Evolutionary conservation across 202 grass and related monocot species (phyloP).

Genomic region (Brachypodium distachyon): DNA sequence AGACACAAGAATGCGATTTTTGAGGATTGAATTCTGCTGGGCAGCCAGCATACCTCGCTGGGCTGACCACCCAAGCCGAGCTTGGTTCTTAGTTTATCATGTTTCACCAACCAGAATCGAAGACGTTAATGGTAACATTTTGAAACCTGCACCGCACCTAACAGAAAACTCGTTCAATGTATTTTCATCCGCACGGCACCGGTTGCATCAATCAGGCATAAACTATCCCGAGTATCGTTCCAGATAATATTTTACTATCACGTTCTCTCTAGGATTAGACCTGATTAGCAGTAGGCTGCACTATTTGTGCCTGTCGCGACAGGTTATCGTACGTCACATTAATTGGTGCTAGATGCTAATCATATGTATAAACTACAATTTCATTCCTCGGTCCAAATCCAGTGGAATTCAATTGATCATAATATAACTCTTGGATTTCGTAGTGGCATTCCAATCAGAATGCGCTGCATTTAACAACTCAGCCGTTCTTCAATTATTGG

Average conservation of each 20-base stretch:
- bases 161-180: no score
- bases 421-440: background rate
- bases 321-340: background rate
- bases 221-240: background rate
- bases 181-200: no score
- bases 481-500: conserved; percentile 2
- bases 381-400: background rate
- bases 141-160: no score
- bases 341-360: background rate
- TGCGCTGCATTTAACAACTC: background rate
- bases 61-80: no score
- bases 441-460: background rate
- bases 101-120: no score
- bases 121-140: no score
- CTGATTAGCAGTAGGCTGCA: background rate
- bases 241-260: background rate
- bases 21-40: no score
- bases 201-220: background rate
- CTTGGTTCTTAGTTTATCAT: no score
- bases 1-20: no score
- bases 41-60: no score
- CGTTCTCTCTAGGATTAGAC: background rate
- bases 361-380: background rate
- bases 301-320: background rate
- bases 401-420: background rate